These are phyloP conservation scores for Thymus mandschuricus DNA, from an alignment of 257 asterid species.

Conservation along the genomic window DNA sequence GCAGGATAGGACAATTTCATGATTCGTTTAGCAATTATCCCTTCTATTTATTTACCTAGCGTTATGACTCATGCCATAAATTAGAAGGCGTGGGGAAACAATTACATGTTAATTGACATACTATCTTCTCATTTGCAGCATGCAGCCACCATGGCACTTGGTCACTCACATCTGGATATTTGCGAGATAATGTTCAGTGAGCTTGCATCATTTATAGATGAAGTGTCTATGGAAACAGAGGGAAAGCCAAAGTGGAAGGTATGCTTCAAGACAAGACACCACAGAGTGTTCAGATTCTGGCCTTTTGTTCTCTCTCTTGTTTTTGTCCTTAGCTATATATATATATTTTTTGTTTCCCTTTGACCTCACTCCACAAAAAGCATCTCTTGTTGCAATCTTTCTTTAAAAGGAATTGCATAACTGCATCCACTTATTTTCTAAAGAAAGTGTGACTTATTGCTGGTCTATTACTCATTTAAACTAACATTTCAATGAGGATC, in stretches of 20 bases:
- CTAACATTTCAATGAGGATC: not conserved
- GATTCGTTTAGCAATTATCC: not conserved
- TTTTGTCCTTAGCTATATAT: slow-evolving; percentile 14
- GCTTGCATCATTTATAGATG: slow-evolving; percentile 94
- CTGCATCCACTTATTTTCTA: slow-evolving; percentile 14
- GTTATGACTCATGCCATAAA: slow-evolving; percentile 3
- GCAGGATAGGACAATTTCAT: not conserved
- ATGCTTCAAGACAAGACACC: slow-evolving; percentile 24
- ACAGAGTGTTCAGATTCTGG: slow-evolving; percentile 1
- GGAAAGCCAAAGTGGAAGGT: slow-evolving; percentile 99
- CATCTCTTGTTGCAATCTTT: slow-evolving; percentile 12
- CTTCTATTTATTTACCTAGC: slow-evolving; percentile 14
- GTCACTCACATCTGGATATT: slow-evolving; percentile 95
- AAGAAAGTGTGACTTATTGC: slow-evolving; percentile 21
- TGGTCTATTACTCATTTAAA: slow-evolving; percentile 5
- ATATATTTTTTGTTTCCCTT: slow-evolving; percentile 16
- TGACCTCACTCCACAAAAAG: not conserved
- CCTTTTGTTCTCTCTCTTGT: slow-evolving; percentile 26
- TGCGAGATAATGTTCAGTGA: slow-evolving; percentile 98
- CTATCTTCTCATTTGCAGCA: slow-evolving; percentile 58
- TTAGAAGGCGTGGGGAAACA: slow-evolving; percentile 22
- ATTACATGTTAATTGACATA: slow-evolving; percentile 20
- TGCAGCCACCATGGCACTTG: slow-evolving; percentile 99
- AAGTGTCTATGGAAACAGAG: slow-evolving; percentile 90
- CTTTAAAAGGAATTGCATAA: slow-evolving; percentile 22